Evolutionary conservation across 2,329 filamentous ascomycete species (phyloP), one percentile per base, ranked within the genome.

Genomic region (Diaporthe ilicicola): DNA sequence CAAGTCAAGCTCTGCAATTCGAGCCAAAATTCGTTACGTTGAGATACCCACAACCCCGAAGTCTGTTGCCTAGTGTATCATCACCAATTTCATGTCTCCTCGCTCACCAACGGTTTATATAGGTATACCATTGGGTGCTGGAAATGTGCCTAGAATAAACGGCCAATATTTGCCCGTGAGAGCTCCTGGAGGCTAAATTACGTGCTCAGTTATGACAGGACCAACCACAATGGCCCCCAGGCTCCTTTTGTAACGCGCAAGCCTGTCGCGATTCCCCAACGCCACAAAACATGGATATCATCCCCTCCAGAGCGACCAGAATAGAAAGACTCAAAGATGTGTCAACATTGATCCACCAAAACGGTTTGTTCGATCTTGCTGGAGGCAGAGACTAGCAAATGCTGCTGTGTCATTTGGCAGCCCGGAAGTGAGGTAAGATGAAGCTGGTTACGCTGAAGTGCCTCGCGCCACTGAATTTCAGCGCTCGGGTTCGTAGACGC

Each of bases 401-500:
- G 2, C 27, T n/a, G 15, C 42, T 27, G 50, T 39, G 53, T 53
- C 66, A 46, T 32, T 29, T n/a, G 50, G 34, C 61, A 22, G 22
- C 7, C 5, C 4, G 29, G 22, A 50, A 62, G 42, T 19, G 22
- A n/a, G n/a, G 4, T 29, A 32, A 22, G n/a, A n/a, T n/a, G 34
- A 42, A 53, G n/a, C 67, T 4, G 27, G 19, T 22, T 32, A 44
- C 4, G 56, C 61, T 34, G 39, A 51, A 15, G 19, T 13, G 32
- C 34, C 39, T 67, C 15, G n/a, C 22, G 37, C 15, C 13, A 22
- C 29, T 32, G 19, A 59, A 46, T 34, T 64, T 67, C 82, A 84
- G 71, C 82, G 81, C 74, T 88, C 85, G 46, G 88, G 85, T 66
- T 90, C 86, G 76, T 90, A 91, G 77, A 89, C 91, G 29, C 95